Evolutionary conservation across 345 rosid genomes (phyloP).

Genomic region (Eucalyptus dawsonii): DNA sequence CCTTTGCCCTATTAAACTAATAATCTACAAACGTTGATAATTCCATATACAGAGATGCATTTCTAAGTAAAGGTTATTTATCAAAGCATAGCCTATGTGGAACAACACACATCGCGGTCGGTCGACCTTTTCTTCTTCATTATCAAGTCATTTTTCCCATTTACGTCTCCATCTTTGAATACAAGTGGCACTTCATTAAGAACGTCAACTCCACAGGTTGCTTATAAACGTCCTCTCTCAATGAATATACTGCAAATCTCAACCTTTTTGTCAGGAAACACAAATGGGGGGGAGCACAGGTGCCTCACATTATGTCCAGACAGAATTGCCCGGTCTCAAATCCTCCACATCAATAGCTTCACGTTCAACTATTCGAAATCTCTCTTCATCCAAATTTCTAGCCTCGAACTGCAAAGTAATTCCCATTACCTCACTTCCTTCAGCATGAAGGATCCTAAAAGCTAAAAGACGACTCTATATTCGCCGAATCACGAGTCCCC

Average conservation of each 20-base stretch:
- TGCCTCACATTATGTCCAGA: neutral
- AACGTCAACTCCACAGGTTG: neutral
- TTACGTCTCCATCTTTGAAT: neutral
- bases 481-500: neutral
- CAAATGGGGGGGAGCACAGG: neutral
- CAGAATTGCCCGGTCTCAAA: neutral
- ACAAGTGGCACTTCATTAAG: neutral
- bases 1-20: neutral
- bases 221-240: neutral
- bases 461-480: neutral
- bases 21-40: neutral
- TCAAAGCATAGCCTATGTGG: neutral
- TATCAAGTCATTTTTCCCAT: neutral
- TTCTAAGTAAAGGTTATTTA: neutral
- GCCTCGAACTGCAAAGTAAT: neutral
- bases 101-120: neutral
- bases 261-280: neutral
- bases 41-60: neutral
- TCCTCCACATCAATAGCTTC: neutral
- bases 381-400: neutral
- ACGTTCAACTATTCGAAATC: neutral
- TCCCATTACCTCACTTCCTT: neutral
- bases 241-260: neutral
- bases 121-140: neutral
- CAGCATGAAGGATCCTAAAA: neutral